Conservation (phyloP, 2,329 filamentous ascomycete species). For the Colletotrichum sp. region DNA sequence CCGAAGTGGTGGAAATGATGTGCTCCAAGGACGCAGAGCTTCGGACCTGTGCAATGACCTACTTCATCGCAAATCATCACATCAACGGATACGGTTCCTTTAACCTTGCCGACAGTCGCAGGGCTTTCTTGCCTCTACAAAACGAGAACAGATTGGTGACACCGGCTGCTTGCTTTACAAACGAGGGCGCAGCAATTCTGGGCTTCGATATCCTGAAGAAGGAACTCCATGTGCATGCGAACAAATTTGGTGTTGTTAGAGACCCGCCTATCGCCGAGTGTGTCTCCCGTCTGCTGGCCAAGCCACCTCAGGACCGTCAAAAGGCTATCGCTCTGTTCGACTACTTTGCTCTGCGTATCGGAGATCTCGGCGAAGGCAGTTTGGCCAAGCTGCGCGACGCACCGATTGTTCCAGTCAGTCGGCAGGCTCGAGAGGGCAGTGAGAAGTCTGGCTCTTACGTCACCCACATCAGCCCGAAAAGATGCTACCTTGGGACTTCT, state of each 20-base stretch:
- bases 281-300: conserved; percentile 72
- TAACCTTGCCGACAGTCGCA: conserved; percentile 59
- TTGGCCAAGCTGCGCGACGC: conserved; percentile 67
- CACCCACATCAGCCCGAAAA: conserved; percentile 69
- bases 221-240: conserved; percentile 81
- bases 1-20: conserved; percentile 82
- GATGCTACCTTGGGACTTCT: conserved; percentile 80
- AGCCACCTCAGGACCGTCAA: conserved; percentile 70
- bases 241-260: conserved; percentile 75
- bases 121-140: conserved; percentile 75
- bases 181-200: conserved; percentile 76
- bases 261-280: conserved; percentile 83
- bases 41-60: conserved; percentile 75
- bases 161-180: conserved; percentile 82
- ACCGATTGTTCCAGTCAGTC: conserved; percentile 72
- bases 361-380: conserved; percentile 71
- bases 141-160: conserved; percentile 68
- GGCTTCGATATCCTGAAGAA: conserved; percentile 79
- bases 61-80: conserved; percentile 83
- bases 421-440: conserved; percentile 24
- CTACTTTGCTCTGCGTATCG: conserved; percentile 81
- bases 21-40: conserved; percentile 62
- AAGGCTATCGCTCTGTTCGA: conserved; percentile 77
- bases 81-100: conserved; percentile 76
- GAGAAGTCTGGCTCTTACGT: conserved; percentile 31